Evolutionary conservation across 176 grass and related monocot species (phyloP).

Genomic region (Neostapfia colusana): DNA sequence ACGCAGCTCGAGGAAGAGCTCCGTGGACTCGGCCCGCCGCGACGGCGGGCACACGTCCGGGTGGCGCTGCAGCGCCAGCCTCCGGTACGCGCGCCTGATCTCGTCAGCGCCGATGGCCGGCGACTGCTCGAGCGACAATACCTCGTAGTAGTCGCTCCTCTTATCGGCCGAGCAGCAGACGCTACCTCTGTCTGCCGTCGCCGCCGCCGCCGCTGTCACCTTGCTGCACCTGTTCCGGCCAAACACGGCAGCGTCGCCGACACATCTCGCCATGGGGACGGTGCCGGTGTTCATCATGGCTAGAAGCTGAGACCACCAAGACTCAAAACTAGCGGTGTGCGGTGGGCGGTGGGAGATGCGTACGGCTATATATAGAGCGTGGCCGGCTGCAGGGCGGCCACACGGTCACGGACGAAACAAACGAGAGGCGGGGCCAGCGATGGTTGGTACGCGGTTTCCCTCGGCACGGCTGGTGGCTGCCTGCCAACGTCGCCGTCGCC

Average conservation of each 20-base stretch:
- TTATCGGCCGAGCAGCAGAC: background rate
- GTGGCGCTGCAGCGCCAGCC: conserved; percentile 64
- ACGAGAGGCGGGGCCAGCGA: background rate
- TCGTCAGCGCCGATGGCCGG: conserved; percentile 45
- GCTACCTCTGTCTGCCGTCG: background rate
- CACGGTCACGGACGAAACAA: background rate
- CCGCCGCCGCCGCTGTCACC: background rate
- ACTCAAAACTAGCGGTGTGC: too few species aligned
- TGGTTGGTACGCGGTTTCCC: conserved; percentile 9
- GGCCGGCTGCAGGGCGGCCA: background rate
- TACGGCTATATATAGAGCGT: background rate
- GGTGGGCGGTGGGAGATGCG: background rate
- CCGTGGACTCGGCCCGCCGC: conserved; percentile 47
- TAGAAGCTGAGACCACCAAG: background rate
- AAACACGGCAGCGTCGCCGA: background rate
- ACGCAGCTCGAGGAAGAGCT: conserved; percentile 67
- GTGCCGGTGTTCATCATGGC: conserved; percentile 1
- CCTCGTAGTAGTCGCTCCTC: conserved; percentile 48
- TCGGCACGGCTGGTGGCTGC: background rate
- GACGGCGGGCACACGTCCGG: conserved; percentile 65
- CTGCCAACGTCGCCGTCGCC: too few species aligned
- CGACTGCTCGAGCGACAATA: conserved; percentile 52
- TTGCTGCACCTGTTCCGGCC: background rate
- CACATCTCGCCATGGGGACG: background rate
- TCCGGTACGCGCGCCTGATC: conserved; percentile 73